phyloP scores from a whole-genome alignment of 305 asterid species.

The Fraxinus sp. region DNA sequence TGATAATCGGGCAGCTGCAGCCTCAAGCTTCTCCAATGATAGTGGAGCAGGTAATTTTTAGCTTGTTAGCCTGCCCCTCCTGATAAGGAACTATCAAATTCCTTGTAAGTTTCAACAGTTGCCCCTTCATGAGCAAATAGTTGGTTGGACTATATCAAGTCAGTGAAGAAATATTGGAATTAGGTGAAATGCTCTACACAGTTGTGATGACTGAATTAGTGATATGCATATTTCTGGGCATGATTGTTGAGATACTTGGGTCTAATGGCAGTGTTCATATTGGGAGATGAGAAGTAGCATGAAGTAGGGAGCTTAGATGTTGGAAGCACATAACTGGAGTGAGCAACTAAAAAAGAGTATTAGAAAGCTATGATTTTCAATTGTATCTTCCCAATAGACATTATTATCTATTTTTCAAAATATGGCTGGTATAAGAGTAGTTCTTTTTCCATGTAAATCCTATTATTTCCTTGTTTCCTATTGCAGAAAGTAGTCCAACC shows the following conservation, averaged over 20 bases:
- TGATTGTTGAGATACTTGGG: not conserved
- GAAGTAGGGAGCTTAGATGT: not conserved
- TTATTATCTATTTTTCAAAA: too few species aligned
- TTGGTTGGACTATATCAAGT: not conserved
- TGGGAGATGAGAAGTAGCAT: not conserved
- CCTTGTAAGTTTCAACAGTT: not conserved
- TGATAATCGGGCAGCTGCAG: constrained; percentile 85
- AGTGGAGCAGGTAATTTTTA: constrained; percentile 59
- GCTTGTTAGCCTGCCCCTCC: not conserved
- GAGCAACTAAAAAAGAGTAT: not conserved
- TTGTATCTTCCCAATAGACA: not conserved
- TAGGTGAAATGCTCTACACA: not conserved
- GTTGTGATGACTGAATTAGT: not conserved
- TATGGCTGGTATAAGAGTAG: not conserved
- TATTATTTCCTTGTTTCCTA: not conserved
- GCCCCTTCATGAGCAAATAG: not conserved
- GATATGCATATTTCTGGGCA: not conserved
- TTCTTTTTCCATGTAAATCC: not conserved
- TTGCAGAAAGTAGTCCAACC: constrained; percentile 83
- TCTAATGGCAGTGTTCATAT: not conserved
- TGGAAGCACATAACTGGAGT: not conserved
- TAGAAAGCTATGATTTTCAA: not conserved
- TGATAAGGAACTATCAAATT: not conserved
- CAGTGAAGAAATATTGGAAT: not conserved
- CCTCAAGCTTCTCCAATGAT: constrained; percentile 63